Evolutionary conservation across 1,139 yeast species (phyloP).

Genomic region (Maudiozyma humilis): DNA sequence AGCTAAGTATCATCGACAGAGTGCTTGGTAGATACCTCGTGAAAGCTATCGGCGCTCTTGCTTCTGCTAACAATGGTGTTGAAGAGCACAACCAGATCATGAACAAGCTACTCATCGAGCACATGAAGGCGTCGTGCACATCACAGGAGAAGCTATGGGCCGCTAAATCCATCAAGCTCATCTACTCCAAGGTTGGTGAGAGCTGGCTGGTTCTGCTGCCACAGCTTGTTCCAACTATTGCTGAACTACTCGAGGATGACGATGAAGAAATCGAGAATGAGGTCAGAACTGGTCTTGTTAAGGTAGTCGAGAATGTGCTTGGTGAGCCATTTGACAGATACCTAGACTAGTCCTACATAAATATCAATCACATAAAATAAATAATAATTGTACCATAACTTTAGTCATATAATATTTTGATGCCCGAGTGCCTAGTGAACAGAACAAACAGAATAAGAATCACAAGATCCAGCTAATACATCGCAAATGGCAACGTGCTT

Average conservation of each 20-base stretch:
- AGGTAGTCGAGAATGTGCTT: constrained; percentile 81
- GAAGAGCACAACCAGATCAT: constrained; percentile 76
- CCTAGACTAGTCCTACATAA: constrained; percentile 41
- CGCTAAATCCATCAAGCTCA: constrained; percentile 63
- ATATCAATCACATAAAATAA: background rate
- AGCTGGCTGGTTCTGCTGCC: constrained; percentile 89
- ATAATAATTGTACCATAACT: background rate
- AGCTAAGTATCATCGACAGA: constrained; percentile 59
- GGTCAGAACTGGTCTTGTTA: constrained; percentile 85
- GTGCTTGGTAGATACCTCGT: constrained; percentile 69
- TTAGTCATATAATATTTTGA: too few species aligned
- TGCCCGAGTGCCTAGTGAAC: too few species aligned
- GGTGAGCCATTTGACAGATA: constrained; percentile 94
- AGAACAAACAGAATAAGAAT: too few species aligned
- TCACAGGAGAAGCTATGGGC: constrained; percentile 74
- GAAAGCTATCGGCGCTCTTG: constrained; percentile 69
- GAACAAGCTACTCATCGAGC: constrained; percentile 46
- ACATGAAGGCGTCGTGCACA: constrained; percentile 45
- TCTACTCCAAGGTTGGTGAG: constrained; percentile 89
- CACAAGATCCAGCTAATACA: too few species aligned
- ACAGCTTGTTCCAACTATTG: constrained; percentile 89
- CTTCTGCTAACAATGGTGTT: constrained; percentile 59
- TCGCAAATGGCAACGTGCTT: too few species aligned
- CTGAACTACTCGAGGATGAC: constrained; percentile 91
- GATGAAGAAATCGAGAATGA: constrained; percentile 88